Evolutionary conservation across 2,329 filamentous ascomycete genomes (phyloP).

Genomic region (Hypoxylon sp.): DNA sequence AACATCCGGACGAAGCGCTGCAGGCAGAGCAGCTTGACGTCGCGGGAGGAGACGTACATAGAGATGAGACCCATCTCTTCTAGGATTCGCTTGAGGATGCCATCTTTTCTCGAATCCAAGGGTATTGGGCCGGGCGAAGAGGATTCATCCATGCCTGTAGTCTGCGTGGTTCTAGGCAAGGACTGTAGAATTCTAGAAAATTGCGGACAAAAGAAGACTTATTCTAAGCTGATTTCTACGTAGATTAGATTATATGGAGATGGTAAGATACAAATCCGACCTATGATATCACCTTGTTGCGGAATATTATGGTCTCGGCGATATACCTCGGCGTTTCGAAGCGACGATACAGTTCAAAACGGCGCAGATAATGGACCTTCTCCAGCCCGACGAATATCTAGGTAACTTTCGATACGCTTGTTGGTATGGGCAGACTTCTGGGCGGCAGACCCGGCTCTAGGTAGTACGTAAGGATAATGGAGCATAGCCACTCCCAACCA

Average conservation of each 20-base stretch:
- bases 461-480: neutral
- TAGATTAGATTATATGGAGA: neutral
- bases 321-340: neutral
- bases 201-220: neutral
- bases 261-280: neutral
- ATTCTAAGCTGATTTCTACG: neutral
- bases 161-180: neutral
- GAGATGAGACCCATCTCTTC: constrained; percentile 63
- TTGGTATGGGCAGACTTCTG: neutral
- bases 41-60: constrained; percentile 59
- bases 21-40: constrained; percentile 70
- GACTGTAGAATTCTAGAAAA: neutral
- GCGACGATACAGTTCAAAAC: neutral
- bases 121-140: neutral
- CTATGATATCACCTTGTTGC: neutral
- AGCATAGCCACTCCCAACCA: neutral
- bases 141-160: constrained; percentile 17
- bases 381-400: too few species aligned
- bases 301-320: neutral
- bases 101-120: neutral
- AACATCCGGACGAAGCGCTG: constrained; percentile 74
- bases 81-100: constrained; percentile 34
- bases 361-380: neutral
- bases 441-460: neutral
- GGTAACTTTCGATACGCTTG: neutral